Conservation (phyloP, 371 early-diverging fungal species). For the Dinochytrium kinnereticum region DNA sequence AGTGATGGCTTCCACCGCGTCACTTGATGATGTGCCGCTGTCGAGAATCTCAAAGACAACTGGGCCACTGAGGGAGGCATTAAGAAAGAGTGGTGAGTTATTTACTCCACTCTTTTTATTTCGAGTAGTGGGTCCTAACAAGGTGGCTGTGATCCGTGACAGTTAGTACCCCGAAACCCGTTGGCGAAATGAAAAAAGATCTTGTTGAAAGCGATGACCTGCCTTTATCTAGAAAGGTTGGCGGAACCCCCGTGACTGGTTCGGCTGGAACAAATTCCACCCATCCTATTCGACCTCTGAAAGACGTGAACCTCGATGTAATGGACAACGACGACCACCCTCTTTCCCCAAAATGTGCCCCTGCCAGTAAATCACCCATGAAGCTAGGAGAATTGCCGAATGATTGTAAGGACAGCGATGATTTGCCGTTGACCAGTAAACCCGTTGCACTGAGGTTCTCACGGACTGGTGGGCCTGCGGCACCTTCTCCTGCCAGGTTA, state of each 20-base stretch:
- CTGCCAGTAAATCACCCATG: not conserved
- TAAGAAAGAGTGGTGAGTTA: not conserved
- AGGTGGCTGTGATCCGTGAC: not conserved
- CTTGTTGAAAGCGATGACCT: not conserved
- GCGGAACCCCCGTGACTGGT: too few relatives aligned
- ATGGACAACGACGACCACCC: not conserved
- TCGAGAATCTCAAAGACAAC: not conserved
- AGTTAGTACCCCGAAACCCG: not conserved
- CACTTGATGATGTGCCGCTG: not conserved
- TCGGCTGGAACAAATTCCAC: not conserved
- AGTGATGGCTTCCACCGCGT: not conserved
- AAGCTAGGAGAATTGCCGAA: not conserved
- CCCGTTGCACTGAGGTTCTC: not conserved
- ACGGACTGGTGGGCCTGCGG: too few relatives aligned
- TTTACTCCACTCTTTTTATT: too few relatives aligned
- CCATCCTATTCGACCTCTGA: too few relatives aligned
- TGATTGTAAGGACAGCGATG: constrained; percentile 1
- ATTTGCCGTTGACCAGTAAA: not conserved
- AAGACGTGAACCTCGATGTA: too few relatives aligned
- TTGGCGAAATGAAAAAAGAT: too few relatives aligned
- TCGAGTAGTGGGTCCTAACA: too few relatives aligned
- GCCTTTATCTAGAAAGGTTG: not conserved
- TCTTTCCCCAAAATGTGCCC: not conserved
- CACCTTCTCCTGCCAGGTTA: not conserved
- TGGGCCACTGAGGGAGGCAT: too few relatives aligned